Conservation (phyloP, 192 early-diverging fungal species). For the Backusella liffmaniae region DNA sequence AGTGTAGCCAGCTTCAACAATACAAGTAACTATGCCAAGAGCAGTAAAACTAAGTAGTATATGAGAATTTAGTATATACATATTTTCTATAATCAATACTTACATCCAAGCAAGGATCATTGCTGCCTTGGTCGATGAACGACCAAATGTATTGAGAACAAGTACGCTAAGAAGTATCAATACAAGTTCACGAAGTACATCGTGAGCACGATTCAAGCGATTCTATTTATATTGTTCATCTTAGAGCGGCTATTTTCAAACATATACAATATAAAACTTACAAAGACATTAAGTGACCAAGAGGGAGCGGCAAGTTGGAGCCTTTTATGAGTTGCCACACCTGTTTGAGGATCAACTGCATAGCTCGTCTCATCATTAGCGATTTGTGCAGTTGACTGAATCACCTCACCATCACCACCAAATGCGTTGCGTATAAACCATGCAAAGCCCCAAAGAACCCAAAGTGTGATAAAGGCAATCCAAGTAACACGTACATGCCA, state of each 20-base stretch:
- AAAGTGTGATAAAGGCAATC: conserved; percentile 34
- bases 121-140: conserved; percentile 29
- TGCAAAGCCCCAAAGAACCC: conserved; percentile 30
- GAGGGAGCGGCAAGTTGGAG: background rate
- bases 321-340: background rate
- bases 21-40: conserved; percentile 14
- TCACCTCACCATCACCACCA: conserved; percentile 3
- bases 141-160: conserved; percentile 36
- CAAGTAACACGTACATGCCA: conserved; percentile 26
- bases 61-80: background rate
- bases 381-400: background rate
- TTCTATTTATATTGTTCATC: conserved; percentile 2
- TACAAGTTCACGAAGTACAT: conserved; percentile 34
- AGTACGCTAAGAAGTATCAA: conserved; percentile 35
- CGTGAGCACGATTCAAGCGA: conserved; percentile 26
- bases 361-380: background rate
- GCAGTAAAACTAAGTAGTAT: conserved; percentile 21
- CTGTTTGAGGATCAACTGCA: background rate
- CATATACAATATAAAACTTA: conserved; percentile 5
- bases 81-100: conserved; percentile 6
- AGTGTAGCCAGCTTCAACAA: conserved; percentile 17
- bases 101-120: conserved; percentile 43
- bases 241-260: background rate
- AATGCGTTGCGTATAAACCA: conserved; percentile 34
- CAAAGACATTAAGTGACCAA: conserved; percentile 10